Evolutionary conservation across 2,329 filamentous ascomycete species (phyloP), one percentile per base, ranked within the genome.

Genomic region (Cadophora luteo-olivacea): DNA sequence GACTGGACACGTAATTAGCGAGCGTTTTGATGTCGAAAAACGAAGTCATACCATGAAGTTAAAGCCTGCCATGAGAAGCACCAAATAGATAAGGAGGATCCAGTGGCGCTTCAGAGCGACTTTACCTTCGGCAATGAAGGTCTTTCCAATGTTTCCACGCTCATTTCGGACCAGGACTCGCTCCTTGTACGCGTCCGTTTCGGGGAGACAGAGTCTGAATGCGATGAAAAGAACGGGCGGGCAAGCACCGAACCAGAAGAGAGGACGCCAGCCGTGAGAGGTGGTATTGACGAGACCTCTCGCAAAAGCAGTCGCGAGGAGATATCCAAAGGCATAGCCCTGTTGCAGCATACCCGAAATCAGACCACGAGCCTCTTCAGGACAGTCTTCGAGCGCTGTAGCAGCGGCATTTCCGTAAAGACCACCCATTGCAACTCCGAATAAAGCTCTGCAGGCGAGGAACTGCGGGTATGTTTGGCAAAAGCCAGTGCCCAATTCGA

Each of bases 211-310:
- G 32, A 95, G 82, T 41, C 94, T 90, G 83, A 92, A 93, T 63
- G 89, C 76, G 76, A 97, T 97, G 80, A 97, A 91, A 41, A 97
- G 79, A 1, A 94, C 84, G 0, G 94, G 94, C 0, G 92, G 92
- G 49, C 90, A 87, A 7, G 94, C 92, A 12, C 90, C 93, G 79
- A 97, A 97, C 93, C 94, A 97, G 83, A 90, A 97, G 0, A 97
- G 83, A 0, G 93, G 92, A 5, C 94, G 85, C 94, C 94, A 97
- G 62, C 86, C 89, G 76, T 97, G 90, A 0, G 88, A 79, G 0
- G 92, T 95, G 0, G 93, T 96, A 79, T 92, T 82, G 62, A 94
- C 87, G 7, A 96, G 84, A 4, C 84, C 92, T 16, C 89, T 83
- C 8, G 87, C 80, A 72, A 92, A 89, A 14, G 87, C 86, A 0